Conservation (phyloP, 805 yeast genomes). For the Candida tallmaniae region DNA sequence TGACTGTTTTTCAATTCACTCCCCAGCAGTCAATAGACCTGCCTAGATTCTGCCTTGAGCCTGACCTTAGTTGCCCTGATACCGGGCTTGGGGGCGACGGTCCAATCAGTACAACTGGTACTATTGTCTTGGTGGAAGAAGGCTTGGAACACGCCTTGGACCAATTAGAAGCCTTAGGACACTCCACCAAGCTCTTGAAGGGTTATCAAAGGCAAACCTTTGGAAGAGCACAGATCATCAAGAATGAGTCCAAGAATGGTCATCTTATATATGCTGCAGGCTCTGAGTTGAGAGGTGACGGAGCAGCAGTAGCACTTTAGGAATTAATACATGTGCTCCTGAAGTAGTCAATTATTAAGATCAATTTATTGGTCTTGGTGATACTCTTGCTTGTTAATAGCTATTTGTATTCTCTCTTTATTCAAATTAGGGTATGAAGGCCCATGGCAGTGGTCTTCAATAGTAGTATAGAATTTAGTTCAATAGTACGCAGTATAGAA, state of each 20-base stretch:
- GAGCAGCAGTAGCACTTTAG: slow-evolving; percentile 57
- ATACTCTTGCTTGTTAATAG: no score
- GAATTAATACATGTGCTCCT: no score
- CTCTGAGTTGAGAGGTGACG: slow-evolving; percentile 82
- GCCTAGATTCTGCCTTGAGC: slow-evolving; percentile 63
- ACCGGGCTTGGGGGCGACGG: slow-evolving; percentile 60
- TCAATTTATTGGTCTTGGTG: no score
- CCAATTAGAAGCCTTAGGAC: slow-evolving; percentile 51
- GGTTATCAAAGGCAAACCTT: slow-evolving; percentile 44
- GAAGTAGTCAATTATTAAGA: no score
- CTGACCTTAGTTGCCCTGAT: slow-evolving; percentile 38
- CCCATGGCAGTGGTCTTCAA: no score
- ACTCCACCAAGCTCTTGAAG: slow-evolving; percentile 40
- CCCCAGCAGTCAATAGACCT: slow-evolving; percentile 76
- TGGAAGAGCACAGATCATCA: slow-evolving; percentile 75
- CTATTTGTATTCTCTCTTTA: no score
- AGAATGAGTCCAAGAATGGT: slow-evolving; percentile 39
- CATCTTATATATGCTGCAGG: slow-evolving; percentile 60
- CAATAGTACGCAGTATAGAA: no score
- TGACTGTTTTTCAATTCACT: slow-evolving; percentile 55
- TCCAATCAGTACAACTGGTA: slow-evolving; percentile 55
- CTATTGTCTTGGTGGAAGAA: slow-evolving; percentile 60
- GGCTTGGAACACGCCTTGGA: slow-evolving; percentile 53
- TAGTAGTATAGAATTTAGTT: no score
- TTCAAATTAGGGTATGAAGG: no score